Evolutionary conservation across 495 filamentous ascomycete genomes (phyloP).

Genomic region (Stereocaulon alpinum): DNA sequence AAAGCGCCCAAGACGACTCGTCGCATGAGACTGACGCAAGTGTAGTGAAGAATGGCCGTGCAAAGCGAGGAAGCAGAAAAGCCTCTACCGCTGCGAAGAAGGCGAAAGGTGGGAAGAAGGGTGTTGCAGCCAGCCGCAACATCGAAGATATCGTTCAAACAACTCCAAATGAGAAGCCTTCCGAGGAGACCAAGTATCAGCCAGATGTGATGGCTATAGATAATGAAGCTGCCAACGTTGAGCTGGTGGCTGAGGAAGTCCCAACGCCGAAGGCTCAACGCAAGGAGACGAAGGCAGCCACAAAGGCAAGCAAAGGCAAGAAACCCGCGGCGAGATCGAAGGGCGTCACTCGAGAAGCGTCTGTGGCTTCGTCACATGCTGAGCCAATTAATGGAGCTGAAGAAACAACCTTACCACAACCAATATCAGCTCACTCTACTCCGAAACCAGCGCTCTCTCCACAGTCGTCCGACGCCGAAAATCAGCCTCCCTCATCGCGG

Average conservation of each 20-base stretch:
- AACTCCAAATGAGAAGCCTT: slow-evolving; percentile 1
- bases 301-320: slow-evolving; percentile 11
- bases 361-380: neutral
- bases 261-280: slow-evolving; percentile 21
- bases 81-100: slow-evolving; percentile 39
- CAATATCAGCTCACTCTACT: slow-evolving; percentile 8
- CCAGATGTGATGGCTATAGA: neutral
- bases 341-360: neutral
- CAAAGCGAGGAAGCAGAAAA: slow-evolving; percentile 31
- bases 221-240: neutral
- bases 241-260: neutral
- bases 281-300: slow-evolving; percentile 23
- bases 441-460: slow-evolving; percentile 36
- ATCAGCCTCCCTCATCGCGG: slow-evolving; percentile 58
- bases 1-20: slow-evolving; percentile 25
- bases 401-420: neutral
- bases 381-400: neutral
- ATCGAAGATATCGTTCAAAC: slow-evolving; percentile 27
- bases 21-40: slow-evolving; percentile 31
- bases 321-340: slow-evolving; percentile 2
- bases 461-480: slow-evolving; percentile 73
- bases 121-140: slow-evolving; percentile 18
- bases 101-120: slow-evolving; percentile 37
- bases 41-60: slow-evolving; percentile 22
- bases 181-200: neutral